Percentiles rank a stretch among this genome's conserved stretches.
phyloP scores from a whole-genome alignment of 441 rosid genomes.

The Eutrema salsugineum region DNA sequence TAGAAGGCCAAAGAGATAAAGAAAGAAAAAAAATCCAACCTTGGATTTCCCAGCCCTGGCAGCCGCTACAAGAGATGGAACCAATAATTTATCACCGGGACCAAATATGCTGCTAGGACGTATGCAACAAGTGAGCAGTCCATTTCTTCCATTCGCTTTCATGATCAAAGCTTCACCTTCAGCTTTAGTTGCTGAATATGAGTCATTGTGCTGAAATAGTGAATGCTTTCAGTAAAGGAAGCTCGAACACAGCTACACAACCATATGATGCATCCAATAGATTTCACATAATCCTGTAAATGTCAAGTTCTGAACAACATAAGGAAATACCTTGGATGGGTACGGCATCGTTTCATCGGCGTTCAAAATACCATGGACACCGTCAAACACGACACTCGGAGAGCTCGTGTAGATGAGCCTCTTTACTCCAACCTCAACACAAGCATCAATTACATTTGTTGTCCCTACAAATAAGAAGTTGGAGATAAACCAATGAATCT shows the following conservation, averaged over 20 bases:
- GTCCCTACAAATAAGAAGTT: constrained; percentile 54
- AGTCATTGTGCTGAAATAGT: constrained; percentile 73
- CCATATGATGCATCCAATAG: not conserved
- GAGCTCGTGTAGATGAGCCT: constrained; percentile 93
- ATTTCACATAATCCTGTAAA: not conserved
- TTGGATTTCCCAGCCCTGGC: constrained; percentile 95
- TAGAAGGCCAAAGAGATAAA: not conserved
- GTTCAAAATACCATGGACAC: constrained; percentile 51
- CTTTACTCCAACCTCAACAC: constrained; percentile 67
- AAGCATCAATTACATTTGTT: constrained; percentile 75
- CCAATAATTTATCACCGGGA: constrained; percentile 82
- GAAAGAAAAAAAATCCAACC: constrained; percentile 38
- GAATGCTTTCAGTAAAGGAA: not conserved
- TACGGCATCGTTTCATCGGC: constrained; percentile 73
- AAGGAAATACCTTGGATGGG: constrained; percentile 50
- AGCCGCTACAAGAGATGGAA: constrained; percentile 80
- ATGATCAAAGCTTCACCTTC: constrained; percentile 74
- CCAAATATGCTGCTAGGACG: constrained; percentile 96
- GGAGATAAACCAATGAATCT: too few species aligned
- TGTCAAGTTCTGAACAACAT: not conserved
- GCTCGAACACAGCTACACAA: not conserved
- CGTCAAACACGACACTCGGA: constrained; percentile 88
- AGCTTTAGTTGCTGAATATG: constrained; percentile 87
- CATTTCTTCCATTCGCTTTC: constrained; percentile 68
- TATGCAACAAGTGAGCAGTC: constrained; percentile 84